These are phyloP conservation scores for Calonectria pauciramosa DNA, from an alignment of 2,329 filamentous ascomycete species.

Conservation along the genomic window DNA sequence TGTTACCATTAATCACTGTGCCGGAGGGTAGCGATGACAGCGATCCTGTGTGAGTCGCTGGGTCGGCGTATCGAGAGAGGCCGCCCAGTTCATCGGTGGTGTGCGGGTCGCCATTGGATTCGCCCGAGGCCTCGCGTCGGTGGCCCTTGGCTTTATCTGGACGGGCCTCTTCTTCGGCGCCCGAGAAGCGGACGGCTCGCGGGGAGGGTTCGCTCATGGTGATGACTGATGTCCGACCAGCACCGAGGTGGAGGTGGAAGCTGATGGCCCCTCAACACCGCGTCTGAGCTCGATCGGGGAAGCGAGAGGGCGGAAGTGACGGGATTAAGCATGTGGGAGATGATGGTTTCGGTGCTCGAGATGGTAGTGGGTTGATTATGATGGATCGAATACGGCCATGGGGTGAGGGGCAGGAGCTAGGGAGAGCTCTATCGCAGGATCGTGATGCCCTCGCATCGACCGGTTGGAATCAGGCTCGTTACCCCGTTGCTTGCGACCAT, in stretches of 20 bases:
- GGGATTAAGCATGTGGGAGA: constrained; percentile 28
- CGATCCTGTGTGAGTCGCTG: constrained; percentile 55
- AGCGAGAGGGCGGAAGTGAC: constrained; percentile 16
- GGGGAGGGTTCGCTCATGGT: constrained; percentile 64
- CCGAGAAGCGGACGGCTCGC: constrained; percentile 69
- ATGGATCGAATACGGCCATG: constrained; percentile 45
- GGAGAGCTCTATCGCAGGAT: constrained; percentile 43
- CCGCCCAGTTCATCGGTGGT: constrained; percentile 62
- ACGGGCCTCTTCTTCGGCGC: constrained; percentile 59
- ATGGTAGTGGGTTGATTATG: constrained; percentile 33
- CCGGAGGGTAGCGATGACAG: constrained; percentile 58
- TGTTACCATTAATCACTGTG: constrained; percentile 57
- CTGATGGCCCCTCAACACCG: constrained; percentile 39
- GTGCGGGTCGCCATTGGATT: constrained; percentile 56
- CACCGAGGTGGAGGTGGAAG: constrained; percentile 34
- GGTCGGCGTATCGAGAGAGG: constrained; percentile 60
- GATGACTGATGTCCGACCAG: constrained; percentile 32
- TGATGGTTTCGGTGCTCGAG: constrained; percentile 26
- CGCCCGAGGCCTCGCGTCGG: constrained; percentile 47
- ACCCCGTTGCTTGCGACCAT: constrained; percentile 32
- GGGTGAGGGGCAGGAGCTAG: constrained; percentile 38
- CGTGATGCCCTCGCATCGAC: constrained; percentile 45
- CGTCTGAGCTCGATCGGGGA: constrained; percentile 30
- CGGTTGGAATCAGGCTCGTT: constrained; percentile 37
- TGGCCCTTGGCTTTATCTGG: constrained; percentile 58